Conservation (phyloP, 129 eudicot genomes). For the Kitagawia praeruptora region DNA sequence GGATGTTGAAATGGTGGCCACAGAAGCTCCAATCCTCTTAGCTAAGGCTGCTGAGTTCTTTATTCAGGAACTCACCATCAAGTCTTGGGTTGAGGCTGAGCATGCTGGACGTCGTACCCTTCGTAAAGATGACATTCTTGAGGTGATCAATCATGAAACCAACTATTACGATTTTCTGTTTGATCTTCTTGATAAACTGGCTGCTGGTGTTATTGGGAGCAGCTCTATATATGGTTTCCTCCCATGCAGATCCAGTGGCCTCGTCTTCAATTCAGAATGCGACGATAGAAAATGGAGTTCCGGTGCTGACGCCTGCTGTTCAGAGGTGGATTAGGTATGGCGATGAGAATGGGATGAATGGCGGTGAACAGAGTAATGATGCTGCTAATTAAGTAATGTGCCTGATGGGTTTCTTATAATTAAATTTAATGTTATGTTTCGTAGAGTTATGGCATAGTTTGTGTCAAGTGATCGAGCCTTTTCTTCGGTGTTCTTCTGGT, state of each 20-base stretch:
- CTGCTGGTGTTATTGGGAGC: background rate
- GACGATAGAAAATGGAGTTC: background rate
- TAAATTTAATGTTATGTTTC: background rate
- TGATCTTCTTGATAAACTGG: background rate
- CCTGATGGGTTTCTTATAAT: too few relatives aligned
- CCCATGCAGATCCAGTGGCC: background rate
- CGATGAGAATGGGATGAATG: background rate
- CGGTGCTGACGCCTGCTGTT: background rate
- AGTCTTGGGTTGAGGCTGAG: background rate
- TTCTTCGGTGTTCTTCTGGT: background rate
- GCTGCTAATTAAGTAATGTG: background rate
- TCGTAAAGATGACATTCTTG: background rate
- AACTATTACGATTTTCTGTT: background rate
- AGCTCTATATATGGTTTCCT: background rate
- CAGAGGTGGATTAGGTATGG: slow-evolving; percentile 1
- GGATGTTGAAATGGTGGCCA: background rate
- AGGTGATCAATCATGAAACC: background rate
- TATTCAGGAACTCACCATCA: background rate
- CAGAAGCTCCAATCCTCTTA: background rate
- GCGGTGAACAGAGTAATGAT: background rate
- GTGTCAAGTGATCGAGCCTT: background rate
- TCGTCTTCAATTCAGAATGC: background rate
- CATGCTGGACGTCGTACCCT: background rate
- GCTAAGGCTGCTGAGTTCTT: background rate
- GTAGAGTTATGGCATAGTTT: background rate